Conservation (phyloP, 2,329 filamentous ascomycete species). For the Diaporthe sp. region DNA sequence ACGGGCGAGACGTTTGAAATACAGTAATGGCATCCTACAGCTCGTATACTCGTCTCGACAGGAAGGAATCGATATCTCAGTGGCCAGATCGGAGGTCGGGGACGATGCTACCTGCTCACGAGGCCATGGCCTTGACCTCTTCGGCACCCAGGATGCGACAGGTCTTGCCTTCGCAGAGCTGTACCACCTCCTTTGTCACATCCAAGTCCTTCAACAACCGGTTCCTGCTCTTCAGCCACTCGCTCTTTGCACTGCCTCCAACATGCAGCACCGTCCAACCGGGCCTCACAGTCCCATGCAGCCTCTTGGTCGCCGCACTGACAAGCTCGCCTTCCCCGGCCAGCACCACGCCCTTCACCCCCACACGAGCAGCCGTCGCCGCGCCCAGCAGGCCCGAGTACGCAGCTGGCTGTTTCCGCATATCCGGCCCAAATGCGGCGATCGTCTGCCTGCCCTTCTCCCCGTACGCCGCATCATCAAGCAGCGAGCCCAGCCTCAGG, state of each 20-base stretch:
- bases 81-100: background rate
- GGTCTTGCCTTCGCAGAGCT: slow-evolving; percentile 28
- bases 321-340: slow-evolving; percentile 22
- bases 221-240: slow-evolving; percentile 26
- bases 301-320: slow-evolving; percentile 9
- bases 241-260: background rate
- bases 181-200: slow-evolving; percentile 27
- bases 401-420: slow-evolving; percentile 81
- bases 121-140: slow-evolving; percentile 3
- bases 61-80: background rate
- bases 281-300: slow-evolving; percentile 5
- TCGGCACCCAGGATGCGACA: background rate
- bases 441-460: slow-evolving; percentile 77
- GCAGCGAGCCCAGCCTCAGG: slow-evolving; percentile 77
- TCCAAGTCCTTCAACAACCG: slow-evolving; percentile 13
- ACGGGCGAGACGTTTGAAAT: background rate
- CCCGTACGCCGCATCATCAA: slow-evolving; percentile 75
- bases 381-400: slow-evolving; percentile 30
- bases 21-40: background rate
- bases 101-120: background rate
- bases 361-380: slow-evolving; percentile 7
- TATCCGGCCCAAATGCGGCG: slow-evolving; percentile 85
- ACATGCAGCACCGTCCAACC: slow-evolving; percentile 24
- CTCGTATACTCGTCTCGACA: background rate
- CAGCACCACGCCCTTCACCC: slow-evolving; percentile 15